These are phyloP conservation scores for Leccinum variicolor DNA, from an alignment of 768 basidiomycete genomes.

Conservation along the genomic window DNA sequence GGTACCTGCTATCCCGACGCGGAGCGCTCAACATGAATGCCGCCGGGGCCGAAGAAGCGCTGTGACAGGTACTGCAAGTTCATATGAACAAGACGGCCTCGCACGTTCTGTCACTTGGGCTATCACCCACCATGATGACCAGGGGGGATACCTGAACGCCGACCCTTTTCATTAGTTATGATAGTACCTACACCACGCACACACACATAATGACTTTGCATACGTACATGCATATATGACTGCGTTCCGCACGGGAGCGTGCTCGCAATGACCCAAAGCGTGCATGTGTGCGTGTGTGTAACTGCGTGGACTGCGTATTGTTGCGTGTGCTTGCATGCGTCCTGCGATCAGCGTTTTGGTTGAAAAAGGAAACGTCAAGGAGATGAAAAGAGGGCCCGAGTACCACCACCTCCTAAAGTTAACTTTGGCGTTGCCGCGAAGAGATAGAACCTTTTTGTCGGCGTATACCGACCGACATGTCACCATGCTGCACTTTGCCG, in stretches of 20 bases:
- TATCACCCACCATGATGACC: neutral
- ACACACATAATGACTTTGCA: neutral
- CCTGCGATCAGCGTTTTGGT: neutral
- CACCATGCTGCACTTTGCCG: neutral
- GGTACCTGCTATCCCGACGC: neutral
- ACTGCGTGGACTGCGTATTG: neutral
- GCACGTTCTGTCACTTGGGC: neutral
- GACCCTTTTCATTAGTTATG: neutral
- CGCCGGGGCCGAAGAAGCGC: neutral
- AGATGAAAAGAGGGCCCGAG: neutral
- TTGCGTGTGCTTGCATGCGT: neutral
- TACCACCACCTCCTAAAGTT: neutral
- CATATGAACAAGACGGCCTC: neutral
- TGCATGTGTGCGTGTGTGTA: neutral
- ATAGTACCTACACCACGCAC: neutral
- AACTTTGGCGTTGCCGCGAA: neutral
- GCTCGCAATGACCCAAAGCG: neutral
- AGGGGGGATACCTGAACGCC: neutral
- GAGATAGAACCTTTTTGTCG: constrained; percentile 4
- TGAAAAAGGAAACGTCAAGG: constrained; percentile 14
- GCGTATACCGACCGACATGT: neutral
- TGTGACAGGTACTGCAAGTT: neutral
- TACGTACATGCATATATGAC: neutral
- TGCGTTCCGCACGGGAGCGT: neutral
- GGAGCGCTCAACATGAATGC: neutral